These are phyloP conservation scores for Leccinum subrobustum DNA, from an alignment of 1,284 basidiomycete species.

Conservation along the genomic window DNA sequence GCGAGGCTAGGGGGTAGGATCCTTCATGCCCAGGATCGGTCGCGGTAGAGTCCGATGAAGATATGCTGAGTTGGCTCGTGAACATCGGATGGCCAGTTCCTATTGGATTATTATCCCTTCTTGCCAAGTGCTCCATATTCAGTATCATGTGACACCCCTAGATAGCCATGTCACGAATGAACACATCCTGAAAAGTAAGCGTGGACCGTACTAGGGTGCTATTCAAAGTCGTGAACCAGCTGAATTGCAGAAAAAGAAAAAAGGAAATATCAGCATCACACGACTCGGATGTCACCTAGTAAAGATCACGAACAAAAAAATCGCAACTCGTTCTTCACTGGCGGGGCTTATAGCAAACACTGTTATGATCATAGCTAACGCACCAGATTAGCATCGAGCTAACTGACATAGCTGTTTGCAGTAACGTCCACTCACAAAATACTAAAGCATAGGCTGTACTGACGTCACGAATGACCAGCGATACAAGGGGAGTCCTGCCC, in stretches of 20 bases:
- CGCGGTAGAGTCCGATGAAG: background rate
- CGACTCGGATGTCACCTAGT: background rate
- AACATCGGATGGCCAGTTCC: background rate
- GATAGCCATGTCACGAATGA: background rate
- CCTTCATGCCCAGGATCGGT: background rate
- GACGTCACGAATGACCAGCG: slow-evolving; percentile 21
- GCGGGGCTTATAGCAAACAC: background rate
- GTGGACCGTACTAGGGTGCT: slow-evolving; percentile 17
- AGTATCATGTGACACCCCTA: slow-evolving; percentile 24
- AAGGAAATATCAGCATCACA: background rate
- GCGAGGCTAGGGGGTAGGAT: background rate
- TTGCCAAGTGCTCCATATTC: slow-evolving; percentile 25
- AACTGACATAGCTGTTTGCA: background rate
- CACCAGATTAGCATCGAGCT: slow-evolving; percentile 2
- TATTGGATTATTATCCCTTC: background rate
- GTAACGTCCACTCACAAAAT: slow-evolving; percentile 8
- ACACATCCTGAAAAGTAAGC: background rate
- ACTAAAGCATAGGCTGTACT: slow-evolving; percentile 12
- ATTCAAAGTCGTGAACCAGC: slow-evolving; percentile 16
- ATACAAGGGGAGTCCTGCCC: slow-evolving; percentile 21
- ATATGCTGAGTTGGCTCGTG: slow-evolving; percentile 14
- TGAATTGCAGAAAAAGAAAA: background rate
- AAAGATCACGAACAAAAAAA: slow-evolving; percentile 20
- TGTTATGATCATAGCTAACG: slow-evolving; percentile 12
- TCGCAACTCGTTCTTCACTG: slow-evolving; percentile 8